These are phyloP conservation scores for Backusella circina DNA, from an alignment of 192 early-diverging fungal genomes.

Conservation along the genomic window DNA sequence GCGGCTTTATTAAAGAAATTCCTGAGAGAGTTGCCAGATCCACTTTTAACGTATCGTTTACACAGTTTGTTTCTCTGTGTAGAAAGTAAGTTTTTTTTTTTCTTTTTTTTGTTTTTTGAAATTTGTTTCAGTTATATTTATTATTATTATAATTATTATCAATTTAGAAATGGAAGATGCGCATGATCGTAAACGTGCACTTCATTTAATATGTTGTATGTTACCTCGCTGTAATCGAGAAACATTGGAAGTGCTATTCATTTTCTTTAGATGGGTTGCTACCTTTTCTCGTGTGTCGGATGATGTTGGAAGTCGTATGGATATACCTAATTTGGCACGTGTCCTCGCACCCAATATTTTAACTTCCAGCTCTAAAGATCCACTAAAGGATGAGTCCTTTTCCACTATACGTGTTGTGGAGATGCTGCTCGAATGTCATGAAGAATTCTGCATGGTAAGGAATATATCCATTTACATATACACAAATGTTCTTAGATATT, in stretches of 20 bases:
- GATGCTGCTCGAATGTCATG: conserved; percentile 59
- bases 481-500: not conserved
- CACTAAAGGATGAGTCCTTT: conserved; percentile 69
- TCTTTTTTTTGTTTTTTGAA: not conserved
- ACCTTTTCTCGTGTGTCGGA: conserved; percentile 66
- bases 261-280: conserved; percentile 84
- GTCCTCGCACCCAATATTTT: conserved; percentile 94
- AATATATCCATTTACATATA: too few species aligned
- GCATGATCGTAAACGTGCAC: conserved; percentile 52
- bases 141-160: not conserved
- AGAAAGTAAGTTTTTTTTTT: conserved; percentile 48
- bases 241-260: conserved; percentile 81
- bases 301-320: conserved; percentile 88
- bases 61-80: conserved; percentile 79
- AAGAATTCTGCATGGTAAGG: conserved; percentile 62
- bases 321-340: conserved; percentile 85
- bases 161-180: conserved; percentile 46
- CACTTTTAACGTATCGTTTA: conserved; percentile 86
- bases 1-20: conserved; percentile 97
- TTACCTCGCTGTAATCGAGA: conserved; percentile 90
- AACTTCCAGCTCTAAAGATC: conserved; percentile 82
- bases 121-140: not conserved
- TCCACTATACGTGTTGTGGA: conserved; percentile 68
- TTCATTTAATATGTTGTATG: conserved; percentile 81
- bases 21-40: conserved; percentile 92